phyloP scores from a whole-genome alignment of 768 basidiomycete genomes.

The Hypsizygus marmoreus region DNA sequence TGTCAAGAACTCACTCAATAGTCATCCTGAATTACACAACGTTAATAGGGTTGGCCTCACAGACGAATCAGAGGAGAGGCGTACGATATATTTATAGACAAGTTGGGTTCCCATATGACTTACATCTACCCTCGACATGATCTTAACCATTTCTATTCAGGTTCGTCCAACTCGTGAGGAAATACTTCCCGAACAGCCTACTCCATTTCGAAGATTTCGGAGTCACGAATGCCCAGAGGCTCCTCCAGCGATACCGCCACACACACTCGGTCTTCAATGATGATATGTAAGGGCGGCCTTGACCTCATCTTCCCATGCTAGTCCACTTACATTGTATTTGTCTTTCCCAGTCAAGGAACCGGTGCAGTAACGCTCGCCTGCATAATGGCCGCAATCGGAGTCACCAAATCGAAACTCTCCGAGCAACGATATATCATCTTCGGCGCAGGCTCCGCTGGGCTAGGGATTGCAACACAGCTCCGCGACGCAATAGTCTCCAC shows the following conservation, averaged over 20 bases:
- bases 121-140: not conserved
- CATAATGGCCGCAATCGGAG: conserved; percentile 66
- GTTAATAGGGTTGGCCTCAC: conserved; percentile 67
- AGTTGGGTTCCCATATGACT: conserved; percentile 36
- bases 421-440: conserved; percentile 81
- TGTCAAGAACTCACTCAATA: not conserved
- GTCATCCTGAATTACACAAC: not conserved
- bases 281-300: conserved; percentile 79
- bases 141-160: conserved; percentile 30
- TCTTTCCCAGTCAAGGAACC: conserved; percentile 60
- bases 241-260: conserved; percentile 63
- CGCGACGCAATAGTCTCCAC: conserved; percentile 71
- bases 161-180: conserved; percentile 77
- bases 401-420: conserved; percentile 62
- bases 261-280: conserved; percentile 82
- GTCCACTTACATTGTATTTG: not conserved
- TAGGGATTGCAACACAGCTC: conserved; percentile 77
- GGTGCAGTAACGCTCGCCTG: conserved; percentile 75
- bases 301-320: conserved; percentile 7
- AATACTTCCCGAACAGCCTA: conserved; percentile 64
- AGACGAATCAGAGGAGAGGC: conserved; percentile 68
- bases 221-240: conserved; percentile 68
- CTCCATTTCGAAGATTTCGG: conserved; percentile 90
- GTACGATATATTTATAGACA: conserved; percentile 80
- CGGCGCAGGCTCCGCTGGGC: conserved; percentile 81